Evolutionary conservation across 331 rosid genomes (phyloP).

Genomic region (Rosa hybrid): DNA sequence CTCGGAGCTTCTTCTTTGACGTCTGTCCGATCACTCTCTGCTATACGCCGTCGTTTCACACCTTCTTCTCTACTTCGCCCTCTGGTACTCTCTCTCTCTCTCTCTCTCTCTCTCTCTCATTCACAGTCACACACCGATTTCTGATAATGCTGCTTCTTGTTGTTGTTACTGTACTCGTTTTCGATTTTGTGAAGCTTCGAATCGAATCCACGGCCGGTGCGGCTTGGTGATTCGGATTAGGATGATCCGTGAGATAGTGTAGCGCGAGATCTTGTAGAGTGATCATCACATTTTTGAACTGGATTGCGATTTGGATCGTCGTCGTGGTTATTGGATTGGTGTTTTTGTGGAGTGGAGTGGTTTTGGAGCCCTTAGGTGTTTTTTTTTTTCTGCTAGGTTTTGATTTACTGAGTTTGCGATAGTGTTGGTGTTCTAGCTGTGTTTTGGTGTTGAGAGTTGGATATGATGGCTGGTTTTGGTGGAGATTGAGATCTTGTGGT

Average conservation of each 20-base stretch:
- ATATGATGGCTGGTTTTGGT: background rate
- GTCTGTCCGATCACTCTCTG: background rate
- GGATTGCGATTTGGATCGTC: background rate
- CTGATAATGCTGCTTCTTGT: background rate
- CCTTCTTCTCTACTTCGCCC: background rate
- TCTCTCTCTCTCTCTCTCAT: background rate
- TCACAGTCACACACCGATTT: background rate
- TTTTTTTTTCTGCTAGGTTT: background rate
- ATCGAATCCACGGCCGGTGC: slow-evolving; percentile 9
- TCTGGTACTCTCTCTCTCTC: slow-evolving; percentile 16
- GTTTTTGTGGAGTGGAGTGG: background rate
- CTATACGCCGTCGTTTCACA: no score
- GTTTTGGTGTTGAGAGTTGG: background rate
- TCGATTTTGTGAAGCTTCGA: background rate
- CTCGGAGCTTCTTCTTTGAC: slow-evolving; percentile 21
- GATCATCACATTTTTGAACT: background rate
- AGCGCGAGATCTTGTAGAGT: slow-evolving; percentile 50
- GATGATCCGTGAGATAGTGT: slow-evolving; percentile 29
- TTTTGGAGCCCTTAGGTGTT: background rate
- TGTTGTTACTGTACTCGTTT: background rate
- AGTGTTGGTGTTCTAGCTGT: background rate
- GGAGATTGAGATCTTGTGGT: background rate
- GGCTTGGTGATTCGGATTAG: background rate
- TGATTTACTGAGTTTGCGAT: background rate
- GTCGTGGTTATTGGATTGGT: background rate